Evolutionary conservation across 768 basidiomycete species (phyloP), one percentile per base, ranked within the genome.

Genomic region (Lentinula raphanica): DNA sequence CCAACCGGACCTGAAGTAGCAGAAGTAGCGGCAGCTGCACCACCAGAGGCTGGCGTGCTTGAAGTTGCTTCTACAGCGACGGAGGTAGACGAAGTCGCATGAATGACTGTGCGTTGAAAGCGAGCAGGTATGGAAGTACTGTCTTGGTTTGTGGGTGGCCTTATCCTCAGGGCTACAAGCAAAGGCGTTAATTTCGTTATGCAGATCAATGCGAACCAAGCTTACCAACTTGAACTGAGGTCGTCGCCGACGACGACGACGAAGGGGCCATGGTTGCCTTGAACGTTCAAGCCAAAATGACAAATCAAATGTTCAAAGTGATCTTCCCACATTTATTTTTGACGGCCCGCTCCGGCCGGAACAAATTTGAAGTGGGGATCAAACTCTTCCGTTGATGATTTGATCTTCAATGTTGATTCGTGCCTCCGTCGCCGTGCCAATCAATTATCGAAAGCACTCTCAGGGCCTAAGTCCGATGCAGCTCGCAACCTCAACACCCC

Each of bases 191-290:
- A 17, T 23, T 38, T 9, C 54, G 19, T 46, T 28, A 28, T 49
- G 49, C 56, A 13, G 39, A 23, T 45, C 49, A 25, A 23, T 23
- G 54, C 12, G 31, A 27, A 38, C 32, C n/a, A 25, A 55, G 85
- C 92, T 79, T 55, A 88, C 92, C 92, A 73, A 94, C 92, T 94
- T 94, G 91, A 55, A 94, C 92, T 63, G 92, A 92, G 64, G 92
- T 94, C 75, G 88, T 82, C 79, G 85, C 71, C 71, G 87, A 77
- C 77, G 81, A 80, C 77, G 81, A 80, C 79, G 84, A 80, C 76
- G 80, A 74, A 65, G 88, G 87, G 70, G 54, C 54, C 59, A 49
- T 54, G 54, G 59, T 49, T 60, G 59, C 54, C 46, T 31, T 29
- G 28, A 49, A 11, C 32, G 49, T 50, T 50, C 49, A 50, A 29